Evolutionary conservation across 108 stramenopile genomes (phyloP), one percentile per base, ranked within the genome.

Genomic region (Cyclotella sp.): DNA sequence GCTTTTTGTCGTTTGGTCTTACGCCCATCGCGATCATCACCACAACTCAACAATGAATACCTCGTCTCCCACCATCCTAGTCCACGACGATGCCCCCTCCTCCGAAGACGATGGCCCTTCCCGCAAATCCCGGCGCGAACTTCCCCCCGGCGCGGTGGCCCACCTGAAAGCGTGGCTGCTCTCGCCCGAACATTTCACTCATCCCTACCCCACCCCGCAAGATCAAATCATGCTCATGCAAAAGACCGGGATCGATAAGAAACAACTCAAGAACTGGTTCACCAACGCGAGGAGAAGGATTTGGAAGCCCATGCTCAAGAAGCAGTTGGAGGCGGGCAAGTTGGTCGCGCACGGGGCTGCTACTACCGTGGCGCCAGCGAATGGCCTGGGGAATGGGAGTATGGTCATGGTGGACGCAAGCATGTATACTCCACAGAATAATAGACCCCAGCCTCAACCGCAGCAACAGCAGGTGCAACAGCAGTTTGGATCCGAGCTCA

Each of bases 241-340:
- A 68, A 89, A 92, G 82, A 97, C 97, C 19, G 95, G 97, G 16
- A 96, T 97, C 63, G 95, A 96, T 70, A 96, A 95, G 76, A 96
- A 96, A 78, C 97, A 97, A 76, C 84, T 97, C 39, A 97, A 97
- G 83, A 97, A 97, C 64, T 97, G 97, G 97, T 97, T 97, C 70
- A 97, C 97, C 49, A 97, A 97, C 73, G 97, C 97, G 3, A 73
- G 97, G 55, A 70, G 97, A 51, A 79, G 97, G 81, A 97, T 97
- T 82, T 97, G 97, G 97, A 97, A 97, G 75, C 97, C 97, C 43
- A 90, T 97, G 93, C 58, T 96, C 66, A 95, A 93, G 83, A 94
- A 92, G 64, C 93, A 95, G 82, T 70, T 95, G 49, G 96, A 94
- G 72, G 88, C 93, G 79, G 93, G 93, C 13, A 93, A 92, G 70